These are phyloP conservation scores for Sesbania bispinosa DNA, from an alignment of 306 rosid genomes.

Conservation along the genomic window DNA sequence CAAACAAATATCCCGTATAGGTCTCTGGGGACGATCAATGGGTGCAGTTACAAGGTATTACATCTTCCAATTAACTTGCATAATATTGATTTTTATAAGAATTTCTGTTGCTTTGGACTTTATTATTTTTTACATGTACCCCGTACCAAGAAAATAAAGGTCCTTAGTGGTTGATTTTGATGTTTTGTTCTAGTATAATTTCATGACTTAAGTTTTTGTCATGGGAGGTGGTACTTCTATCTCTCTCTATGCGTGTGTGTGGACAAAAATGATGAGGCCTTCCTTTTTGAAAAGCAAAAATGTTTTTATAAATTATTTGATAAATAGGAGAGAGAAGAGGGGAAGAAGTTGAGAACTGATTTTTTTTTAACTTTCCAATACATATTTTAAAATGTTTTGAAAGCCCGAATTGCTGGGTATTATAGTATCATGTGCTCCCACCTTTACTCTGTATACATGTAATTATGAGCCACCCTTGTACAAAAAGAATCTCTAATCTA, in stretches of 20 bases:
- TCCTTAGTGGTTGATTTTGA: not conserved
- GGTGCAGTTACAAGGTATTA: slow-evolving; percentile 94
- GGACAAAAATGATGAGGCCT: slow-evolving; percentile 10
- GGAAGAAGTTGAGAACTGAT: not conserved
- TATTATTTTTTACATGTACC: not conserved
- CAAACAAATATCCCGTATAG: slow-evolving; percentile 81
- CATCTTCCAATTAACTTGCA: slow-evolving; percentile 9
- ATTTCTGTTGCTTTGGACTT: too few species aligned
- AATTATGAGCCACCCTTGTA: not conserved
- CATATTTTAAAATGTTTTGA: not conserved
- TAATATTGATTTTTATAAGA: slow-evolving; percentile 3
- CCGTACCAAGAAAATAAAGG: not conserved
- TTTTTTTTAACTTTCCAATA: not conserved
- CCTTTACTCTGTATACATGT: not conserved
- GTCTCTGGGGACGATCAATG: slow-evolving; percentile 99
- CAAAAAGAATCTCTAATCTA: not conserved
- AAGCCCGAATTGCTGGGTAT: slow-evolving; percentile 6
- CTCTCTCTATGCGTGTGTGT: not conserved
- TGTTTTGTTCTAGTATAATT: not conserved
- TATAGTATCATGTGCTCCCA: not conserved
- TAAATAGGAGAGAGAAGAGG: slow-evolving; percentile 6
- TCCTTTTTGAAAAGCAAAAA: not conserved
- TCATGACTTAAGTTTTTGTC: not conserved
- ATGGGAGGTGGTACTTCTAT: not conserved
- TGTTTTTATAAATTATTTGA: not conserved